phyloP scores from a whole-genome alignment of 2,329 filamentous ascomycete genomes.

The Amauroascus verrucosus region DNA sequence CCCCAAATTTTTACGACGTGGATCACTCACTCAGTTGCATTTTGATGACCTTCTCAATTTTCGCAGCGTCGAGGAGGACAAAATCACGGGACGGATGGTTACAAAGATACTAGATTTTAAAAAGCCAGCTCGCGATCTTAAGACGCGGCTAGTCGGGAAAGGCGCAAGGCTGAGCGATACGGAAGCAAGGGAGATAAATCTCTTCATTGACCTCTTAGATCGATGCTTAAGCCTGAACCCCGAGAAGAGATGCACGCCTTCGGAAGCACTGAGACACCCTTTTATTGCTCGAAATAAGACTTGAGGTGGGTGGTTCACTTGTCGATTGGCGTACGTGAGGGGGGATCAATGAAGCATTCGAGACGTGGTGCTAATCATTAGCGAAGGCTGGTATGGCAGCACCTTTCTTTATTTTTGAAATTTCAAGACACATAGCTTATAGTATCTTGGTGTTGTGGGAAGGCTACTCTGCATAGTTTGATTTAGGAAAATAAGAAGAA shows the following conservation, averaged over 20 bases:
- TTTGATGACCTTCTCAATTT: constrained; percentile 82
- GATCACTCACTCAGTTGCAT: constrained; percentile 63
- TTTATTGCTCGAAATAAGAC: constrained; percentile 50
- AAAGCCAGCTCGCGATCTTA: constrained; percentile 72
- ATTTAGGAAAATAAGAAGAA: background rate
- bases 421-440: background rate
- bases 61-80: constrained; percentile 73
- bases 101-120: constrained; percentile 38
- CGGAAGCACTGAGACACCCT: constrained; percentile 77
- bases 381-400: background rate
- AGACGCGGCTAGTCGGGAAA: constrained; percentile 62
- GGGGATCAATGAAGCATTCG: background rate
- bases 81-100: constrained; percentile 68
- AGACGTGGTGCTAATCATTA: background rate
- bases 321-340: background rate
- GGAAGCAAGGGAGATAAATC: constrained; percentile 65
- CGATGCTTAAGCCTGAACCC: constrained; percentile 82
- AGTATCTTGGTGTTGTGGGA: background rate
- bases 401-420: background rate
- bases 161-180: constrained; percentile 63
- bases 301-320: background rate
- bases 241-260: constrained; percentile 78
- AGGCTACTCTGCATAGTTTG: background rate
- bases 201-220: constrained; percentile 80
- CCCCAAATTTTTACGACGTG: constrained; percentile 75